Base-by-base conservation (phyloP, 2,329 filamentous ascomycete genomes). In the Sporothrix inflata region DNA sequence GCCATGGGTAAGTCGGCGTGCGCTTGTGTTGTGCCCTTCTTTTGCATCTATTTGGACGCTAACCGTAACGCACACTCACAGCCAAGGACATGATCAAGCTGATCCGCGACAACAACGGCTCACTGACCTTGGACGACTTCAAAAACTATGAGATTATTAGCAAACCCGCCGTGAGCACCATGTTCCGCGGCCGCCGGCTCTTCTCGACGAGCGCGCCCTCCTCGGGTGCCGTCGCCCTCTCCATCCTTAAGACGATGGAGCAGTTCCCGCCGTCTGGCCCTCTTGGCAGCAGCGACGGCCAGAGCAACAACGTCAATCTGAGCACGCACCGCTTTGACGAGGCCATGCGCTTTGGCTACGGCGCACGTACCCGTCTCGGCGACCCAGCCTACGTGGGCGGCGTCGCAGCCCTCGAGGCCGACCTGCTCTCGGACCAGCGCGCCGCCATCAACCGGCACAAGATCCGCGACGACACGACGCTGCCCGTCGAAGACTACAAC, bases 341-440 rank as follows among this genome's bases (percentile, higher is more conserved):
- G 84, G 92, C 94, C 14, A 93, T 97, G 83, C 88, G 94, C 27
- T 98, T 97, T 79, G 94, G 89, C 2, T 98, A 98, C 79, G 94
- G 91, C 4, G 84, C 91, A 76, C 90, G 94, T 72, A 86, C 89
- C n/a, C 86, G 90, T 38, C 87, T 98, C 0, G 95, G 94, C 4
- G 96, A 98, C 79, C 96, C 95, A 0, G 84, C 83, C 1, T 97
- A 91, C 79, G 88, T 97, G 4, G 76, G 84, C 0, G 88, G 88
- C 40, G 83, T 95, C 68, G 82, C 85, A 9, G 80, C 82, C 8
- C 91, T 92, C 75, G 90, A 98, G 80, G 79, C 84, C 1, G 79
- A 85, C 2, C 92, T 98, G 85, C 81, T 98, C 21, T 87, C 87
- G 57, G 81, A 86, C 0, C 79, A 82, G 0, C 90, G 88, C 0